Evolutionary conservation across 768 basidiomycete species (phyloP).

Genomic region (Chalciporus piperatus): DNA sequence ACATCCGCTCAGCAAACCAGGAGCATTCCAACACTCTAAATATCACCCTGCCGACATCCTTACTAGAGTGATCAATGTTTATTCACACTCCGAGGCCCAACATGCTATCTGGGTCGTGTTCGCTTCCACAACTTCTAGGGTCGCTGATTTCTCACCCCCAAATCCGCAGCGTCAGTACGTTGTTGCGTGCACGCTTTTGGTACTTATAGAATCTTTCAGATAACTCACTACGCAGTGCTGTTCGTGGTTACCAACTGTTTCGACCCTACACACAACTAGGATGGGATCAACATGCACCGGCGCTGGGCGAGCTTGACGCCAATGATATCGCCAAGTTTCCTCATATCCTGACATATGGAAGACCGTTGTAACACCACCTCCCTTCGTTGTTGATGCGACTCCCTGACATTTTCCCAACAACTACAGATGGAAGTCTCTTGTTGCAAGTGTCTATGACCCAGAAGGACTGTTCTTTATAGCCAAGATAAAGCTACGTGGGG

Average conservation of each 20-base stretch:
- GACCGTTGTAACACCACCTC: too few relatives aligned
- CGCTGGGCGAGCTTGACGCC: background rate
- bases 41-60: conserved; percentile 9
- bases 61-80: conserved; percentile 1
- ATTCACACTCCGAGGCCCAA: background rate
- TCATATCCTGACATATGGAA: background rate
- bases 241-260: background rate
- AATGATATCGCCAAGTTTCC: background rate
- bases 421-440: too few relatives aligned
- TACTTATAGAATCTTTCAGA: background rate
- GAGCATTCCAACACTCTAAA: too few relatives aligned
- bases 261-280: conserved; percentile 8
- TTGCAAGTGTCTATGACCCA: too few relatives aligned
- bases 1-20: background rate
- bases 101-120: conserved; percentile 17
- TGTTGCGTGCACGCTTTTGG: too few relatives aligned
- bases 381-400: too few relatives aligned
- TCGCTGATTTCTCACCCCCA: conserved; percentile 5
- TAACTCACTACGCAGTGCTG: background rate
- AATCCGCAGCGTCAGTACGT: background rate
- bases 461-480: too few relatives aligned
- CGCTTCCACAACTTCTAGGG: conserved; percentile 13
- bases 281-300: conserved; percentile 15
- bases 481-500: too few relatives aligned
- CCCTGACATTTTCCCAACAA: too few relatives aligned